Conservation (phyloP, 1,284 basidiomycete species). For the Melampsora occidentalis region DNA sequence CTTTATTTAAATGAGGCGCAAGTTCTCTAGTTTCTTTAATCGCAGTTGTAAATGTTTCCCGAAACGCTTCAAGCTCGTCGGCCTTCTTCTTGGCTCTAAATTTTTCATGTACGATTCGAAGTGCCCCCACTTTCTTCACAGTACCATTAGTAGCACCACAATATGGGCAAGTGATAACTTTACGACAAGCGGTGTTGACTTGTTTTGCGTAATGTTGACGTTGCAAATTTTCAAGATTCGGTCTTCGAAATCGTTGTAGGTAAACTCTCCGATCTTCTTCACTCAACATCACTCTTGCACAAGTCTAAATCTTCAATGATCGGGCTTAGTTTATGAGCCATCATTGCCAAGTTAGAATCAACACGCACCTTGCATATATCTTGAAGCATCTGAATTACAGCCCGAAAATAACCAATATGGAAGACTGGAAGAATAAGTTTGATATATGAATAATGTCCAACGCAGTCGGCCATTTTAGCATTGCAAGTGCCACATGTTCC, state of each 20-base stretch:
- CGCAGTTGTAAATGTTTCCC: slow-evolving; percentile 76
- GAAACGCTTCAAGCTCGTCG: slow-evolving; percentile 76
- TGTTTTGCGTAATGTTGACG: slow-evolving; percentile 79
- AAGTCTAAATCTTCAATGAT: slow-evolving; percentile 63
- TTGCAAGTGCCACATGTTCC: slow-evolving; percentile 94
- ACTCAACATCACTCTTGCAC: slow-evolving; percentile 87
- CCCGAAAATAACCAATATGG: slow-evolving; percentile 93
- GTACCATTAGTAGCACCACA: slow-evolving; percentile 90
- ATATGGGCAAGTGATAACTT: slow-evolving; percentile 86
- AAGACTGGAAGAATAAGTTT: slow-evolving; percentile 47
- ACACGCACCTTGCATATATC: slow-evolving; percentile 86
- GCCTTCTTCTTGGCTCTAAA: slow-evolving; percentile 92
- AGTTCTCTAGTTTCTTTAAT: slow-evolving; percentile 84
- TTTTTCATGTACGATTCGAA: slow-evolving; percentile 98
- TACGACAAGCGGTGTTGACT: slow-evolving; percentile 84
- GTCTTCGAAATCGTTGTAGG: slow-evolving; percentile 82
- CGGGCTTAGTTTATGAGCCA: background rate
- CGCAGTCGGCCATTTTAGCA: slow-evolving; percentile 85
- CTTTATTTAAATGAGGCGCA: slow-evolving; percentile 78
- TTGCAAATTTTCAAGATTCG: slow-evolving; percentile 89
- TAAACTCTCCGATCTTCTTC: slow-evolving; percentile 79
- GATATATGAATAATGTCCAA: slow-evolving; percentile 82
- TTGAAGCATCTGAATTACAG: slow-evolving; percentile 87
- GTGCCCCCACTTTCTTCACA: slow-evolving; percentile 90
- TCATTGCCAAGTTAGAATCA: background rate